Base-by-base conservation (phyloP, 768 basidiomycete genomes). In the Lactifluus volemus region DNA sequence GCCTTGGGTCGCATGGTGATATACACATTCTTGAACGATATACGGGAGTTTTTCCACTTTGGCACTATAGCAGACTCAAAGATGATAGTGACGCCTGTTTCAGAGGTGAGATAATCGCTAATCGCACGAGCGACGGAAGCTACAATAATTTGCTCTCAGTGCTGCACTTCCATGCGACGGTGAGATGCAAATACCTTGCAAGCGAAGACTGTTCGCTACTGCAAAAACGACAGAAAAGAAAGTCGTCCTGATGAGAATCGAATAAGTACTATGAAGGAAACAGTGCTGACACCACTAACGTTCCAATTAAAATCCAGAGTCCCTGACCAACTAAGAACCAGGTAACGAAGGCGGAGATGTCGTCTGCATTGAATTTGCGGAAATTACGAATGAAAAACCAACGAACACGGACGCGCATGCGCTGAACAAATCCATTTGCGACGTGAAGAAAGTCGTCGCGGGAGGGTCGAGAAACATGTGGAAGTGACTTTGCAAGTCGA, bases 11-110 rank as follows among this genome's bases (percentile, higher is more conserved):
- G 81, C 10, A 92, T 85, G 25, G 93, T 95, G 49, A 99, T 79
- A 68, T 90, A 98, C 48, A 98, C 95, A 67, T 98, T 97, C 71
- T 92, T 92, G 81, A 99, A 96, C 0, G 94, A 94, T 56, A 99
- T 87, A 14, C 88, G 86, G 10, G 93, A 95, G 68, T 95, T 92
- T 64, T 92, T 90, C 93, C 95, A 97, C 71, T 92, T 94, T 3
- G 97, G 96, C 10, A 98, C 95, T 67, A 98, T 95, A 34, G 97
- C 97, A 5, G 91, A 93, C 73, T 99, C 97, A 71, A 98, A 98
- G 55, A 96, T 89, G 67, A 99, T 86, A 14, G 86, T 94, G 45
- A 96, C 85, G 2, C 97, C 97, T 0, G 95, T 97, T 70, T 94
- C 89, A 0, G 87, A 79, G 5, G 97, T 98, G 59, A 99, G 76